Evolutionary conservation across 2,329 filamentous ascomycete genomes (phyloP).

Genomic region (Colletotrichum spaethianum): DNA sequence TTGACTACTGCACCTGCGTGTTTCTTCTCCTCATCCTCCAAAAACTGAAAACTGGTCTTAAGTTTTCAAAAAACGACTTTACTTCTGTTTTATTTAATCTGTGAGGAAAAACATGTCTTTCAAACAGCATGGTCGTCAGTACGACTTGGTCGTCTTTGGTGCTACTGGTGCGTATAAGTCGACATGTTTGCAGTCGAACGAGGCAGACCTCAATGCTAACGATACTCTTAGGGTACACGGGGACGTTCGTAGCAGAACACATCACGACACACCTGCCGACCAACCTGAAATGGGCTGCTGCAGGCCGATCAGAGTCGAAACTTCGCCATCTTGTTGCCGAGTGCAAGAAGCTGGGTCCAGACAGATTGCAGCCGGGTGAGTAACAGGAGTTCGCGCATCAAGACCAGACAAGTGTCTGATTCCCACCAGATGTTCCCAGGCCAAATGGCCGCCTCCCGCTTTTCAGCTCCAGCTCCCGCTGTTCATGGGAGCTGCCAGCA

Average conservation of each 20-base stretch:
- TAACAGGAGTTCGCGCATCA: constrained; percentile 9
- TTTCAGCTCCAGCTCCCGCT: background rate
- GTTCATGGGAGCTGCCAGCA: background rate
- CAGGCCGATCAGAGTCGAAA: constrained; percentile 85
- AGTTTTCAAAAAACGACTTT: background rate
- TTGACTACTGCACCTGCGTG: background rate
- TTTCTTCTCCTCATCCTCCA: background rate
- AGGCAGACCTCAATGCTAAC: background rate
- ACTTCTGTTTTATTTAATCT: background rate
- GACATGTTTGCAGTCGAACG: background rate
- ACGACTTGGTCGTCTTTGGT: constrained; percentile 71
- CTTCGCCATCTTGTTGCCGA: constrained; percentile 78
- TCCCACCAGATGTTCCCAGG: background rate
- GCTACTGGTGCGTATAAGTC: constrained; percentile 63
- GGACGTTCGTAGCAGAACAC: constrained; percentile 81
- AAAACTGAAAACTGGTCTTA: background rate
- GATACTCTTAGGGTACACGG: constrained; percentile 80
- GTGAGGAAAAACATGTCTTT: constrained; percentile 56
- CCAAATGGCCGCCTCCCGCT: background rate
- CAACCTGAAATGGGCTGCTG: constrained; percentile 88
- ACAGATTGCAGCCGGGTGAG: constrained; percentile 79
- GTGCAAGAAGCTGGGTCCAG: constrained; percentile 75
- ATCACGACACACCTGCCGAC: constrained; percentile 80
- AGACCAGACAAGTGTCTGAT: constrained; percentile 22
- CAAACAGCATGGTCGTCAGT: constrained; percentile 66